Percentiles rank a stretch among this genome's conserved stretches.
Evolutionary conservation across 148 eudicot genomes (phyloP).

Genomic region (Nepenthes mirabilis): DNA sequence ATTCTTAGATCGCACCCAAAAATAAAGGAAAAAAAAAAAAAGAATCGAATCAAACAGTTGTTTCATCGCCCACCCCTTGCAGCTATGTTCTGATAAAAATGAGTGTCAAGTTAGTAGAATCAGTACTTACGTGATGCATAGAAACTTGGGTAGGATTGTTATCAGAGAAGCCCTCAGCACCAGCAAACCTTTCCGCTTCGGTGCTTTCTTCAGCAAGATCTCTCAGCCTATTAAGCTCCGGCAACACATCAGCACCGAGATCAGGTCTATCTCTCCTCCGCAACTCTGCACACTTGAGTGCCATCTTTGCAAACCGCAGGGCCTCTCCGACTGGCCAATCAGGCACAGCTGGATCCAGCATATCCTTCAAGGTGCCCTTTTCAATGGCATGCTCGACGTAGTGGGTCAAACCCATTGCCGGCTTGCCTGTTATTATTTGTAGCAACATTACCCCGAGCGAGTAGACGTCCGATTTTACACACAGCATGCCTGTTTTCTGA

Average conservation of each 20-base stretch:
- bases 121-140: slow-evolving; percentile 1
- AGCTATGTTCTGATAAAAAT: no score
- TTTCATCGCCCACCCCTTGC: no score
- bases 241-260: slow-evolving; percentile 43
- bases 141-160: not conserved
- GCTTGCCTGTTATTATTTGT: slow-evolving; percentile 65
- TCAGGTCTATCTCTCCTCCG: slow-evolving; percentile 71
- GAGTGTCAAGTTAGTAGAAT: not conserved
- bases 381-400: slow-evolving; percentile 44
- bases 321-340: slow-evolving; percentile 78
- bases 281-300: slow-evolving; percentile 61
- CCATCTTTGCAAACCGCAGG: slow-evolving; percentile 34
- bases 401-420: slow-evolving; percentile 70
- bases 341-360: slow-evolving; percentile 45
- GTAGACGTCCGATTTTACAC: slow-evolving; percentile 70
- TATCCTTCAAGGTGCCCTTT: slow-evolving; percentile 29
- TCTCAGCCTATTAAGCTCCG: slow-evolving; percentile 46
- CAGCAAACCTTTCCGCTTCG: not conserved
- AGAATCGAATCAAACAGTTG: no score
- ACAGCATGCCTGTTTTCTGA: slow-evolving; percentile 67
- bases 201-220: slow-evolving; percentile 16
- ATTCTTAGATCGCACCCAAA: no score
- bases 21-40: no score
- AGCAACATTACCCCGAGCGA: slow-evolving; percentile 64
- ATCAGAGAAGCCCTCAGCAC: slow-evolving; percentile 1